Evolutionary conservation across 1,284 basidiomycete genomes (phyloP).

Genomic region (Sporisorium graminicola): DNA sequence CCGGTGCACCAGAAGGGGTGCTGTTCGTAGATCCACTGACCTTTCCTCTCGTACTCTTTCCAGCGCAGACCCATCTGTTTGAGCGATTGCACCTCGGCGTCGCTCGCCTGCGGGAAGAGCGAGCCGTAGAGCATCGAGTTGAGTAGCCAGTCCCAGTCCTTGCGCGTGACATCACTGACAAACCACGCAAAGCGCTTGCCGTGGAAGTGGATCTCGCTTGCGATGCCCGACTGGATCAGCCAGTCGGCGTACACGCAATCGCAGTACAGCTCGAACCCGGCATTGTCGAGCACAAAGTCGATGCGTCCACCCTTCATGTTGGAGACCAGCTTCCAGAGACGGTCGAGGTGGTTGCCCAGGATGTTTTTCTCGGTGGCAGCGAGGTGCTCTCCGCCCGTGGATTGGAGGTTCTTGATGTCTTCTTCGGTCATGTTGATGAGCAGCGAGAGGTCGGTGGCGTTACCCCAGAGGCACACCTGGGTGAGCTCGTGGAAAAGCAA

Average conservation of each 20-base stretch:
- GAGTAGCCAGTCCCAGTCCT: slow-evolving; percentile 90
- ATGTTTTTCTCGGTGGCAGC: slow-evolving; percentile 97
- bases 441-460: slow-evolving; percentile 87
- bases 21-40: slow-evolving; percentile 94
- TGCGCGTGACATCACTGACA: slow-evolving; percentile 90
- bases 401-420: slow-evolving; percentile 96
- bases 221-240: slow-evolving; percentile 90
- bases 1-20: slow-evolving; percentile 76
- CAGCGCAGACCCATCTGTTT: slow-evolving; percentile 85
- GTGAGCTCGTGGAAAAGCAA: slow-evolving; percentile 94
- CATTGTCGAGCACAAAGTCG: slow-evolving; percentile 78
- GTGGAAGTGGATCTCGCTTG: slow-evolving; percentile 88
- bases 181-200: slow-evolving; percentile 74
- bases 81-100: slow-evolving; percentile 85
- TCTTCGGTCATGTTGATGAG: slow-evolving; percentile 99
- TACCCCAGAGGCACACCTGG: slow-evolving; percentile 72
- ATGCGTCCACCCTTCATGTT: slow-evolving; percentile 73
- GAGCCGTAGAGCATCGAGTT: slow-evolving; percentile 70
- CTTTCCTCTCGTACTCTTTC: slow-evolving; percentile 92
- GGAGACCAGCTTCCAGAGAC: slow-evolving; percentile 83
- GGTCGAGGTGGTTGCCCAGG: slow-evolving; percentile 83
- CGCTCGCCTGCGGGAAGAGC: slow-evolving; percentile 81
- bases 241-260: slow-evolving; percentile 91
- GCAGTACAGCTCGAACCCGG: slow-evolving; percentile 95
- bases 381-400: slow-evolving; percentile 92